These are phyloP conservation scores for Phialophora expanda DNA, from an alignment of 2,329 filamentous ascomycete genomes.

Conservation along the genomic window DNA sequence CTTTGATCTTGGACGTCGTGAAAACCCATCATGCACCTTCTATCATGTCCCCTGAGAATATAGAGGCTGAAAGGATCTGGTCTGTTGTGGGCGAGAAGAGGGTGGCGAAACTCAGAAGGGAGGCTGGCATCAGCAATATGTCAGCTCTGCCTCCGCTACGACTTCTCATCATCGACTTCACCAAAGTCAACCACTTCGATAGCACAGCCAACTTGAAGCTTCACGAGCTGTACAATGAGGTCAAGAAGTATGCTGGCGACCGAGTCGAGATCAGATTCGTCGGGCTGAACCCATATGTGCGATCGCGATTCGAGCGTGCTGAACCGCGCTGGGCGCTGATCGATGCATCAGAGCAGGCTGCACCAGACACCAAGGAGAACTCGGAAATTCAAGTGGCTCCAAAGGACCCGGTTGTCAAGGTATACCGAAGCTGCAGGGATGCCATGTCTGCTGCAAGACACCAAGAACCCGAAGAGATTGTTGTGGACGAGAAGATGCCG, in stretches of 20 bases:
- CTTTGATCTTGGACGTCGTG: constrained; percentile 56
- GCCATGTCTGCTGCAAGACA: constrained; percentile 1
- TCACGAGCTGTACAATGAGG: constrained; percentile 55
- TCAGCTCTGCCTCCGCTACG: constrained; percentile 50
- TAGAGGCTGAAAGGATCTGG: constrained; percentile 57
- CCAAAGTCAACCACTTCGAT: constrained; percentile 60
- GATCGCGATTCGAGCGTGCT: constrained; percentile 42
- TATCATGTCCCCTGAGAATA: constrained; percentile 46
- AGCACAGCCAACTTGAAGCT: constrained; percentile 59
- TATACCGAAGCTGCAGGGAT: constrained; percentile 3
- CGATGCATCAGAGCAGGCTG: constrained; percentile 15
- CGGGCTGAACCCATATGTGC: constrained; percentile 52
- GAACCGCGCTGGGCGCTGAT: constrained; percentile 42
- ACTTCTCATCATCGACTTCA: constrained; percentile 60
- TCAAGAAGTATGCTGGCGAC: constrained; percentile 57
- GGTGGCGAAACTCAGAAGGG: constrained; percentile 53
- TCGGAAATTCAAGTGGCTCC: background rate
- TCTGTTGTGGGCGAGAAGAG: constrained; percentile 59
- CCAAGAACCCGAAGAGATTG: constrained; percentile 2
- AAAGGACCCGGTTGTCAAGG: background rate
- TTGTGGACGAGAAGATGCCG: background rate
- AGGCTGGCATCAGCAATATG: constrained; percentile 43
- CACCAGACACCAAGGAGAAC: background rate
- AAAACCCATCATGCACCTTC: constrained; percentile 54
- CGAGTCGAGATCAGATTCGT: constrained; percentile 57